Conservation (phyloP, 2,329 filamentous ascomycete genomes). For the Monosporascus sp. region DNA sequence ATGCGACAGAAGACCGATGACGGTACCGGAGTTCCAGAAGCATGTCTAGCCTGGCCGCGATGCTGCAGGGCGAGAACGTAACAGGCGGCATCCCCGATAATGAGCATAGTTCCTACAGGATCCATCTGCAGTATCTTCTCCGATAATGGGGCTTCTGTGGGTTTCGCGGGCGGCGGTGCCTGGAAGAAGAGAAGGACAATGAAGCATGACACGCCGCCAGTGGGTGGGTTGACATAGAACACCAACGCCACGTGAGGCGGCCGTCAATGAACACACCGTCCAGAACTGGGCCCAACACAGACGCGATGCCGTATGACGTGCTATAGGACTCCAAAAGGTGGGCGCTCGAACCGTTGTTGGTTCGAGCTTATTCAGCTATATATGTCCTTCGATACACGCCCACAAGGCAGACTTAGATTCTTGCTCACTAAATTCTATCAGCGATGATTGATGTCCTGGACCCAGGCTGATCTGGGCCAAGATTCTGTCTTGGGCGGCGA, state of each 20-base stretch:
- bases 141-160: too few species aligned
- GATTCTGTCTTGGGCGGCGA: too few species aligned
- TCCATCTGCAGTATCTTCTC: conserved; percentile 9
- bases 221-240: conserved; percentile 12
- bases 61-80: conserved; percentile 38
- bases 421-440: too few species aligned
- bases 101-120: conserved; percentile 3
- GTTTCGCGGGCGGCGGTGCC: not conserved
- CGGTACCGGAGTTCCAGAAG: conserved; percentile 24
- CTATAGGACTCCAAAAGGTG: conserved; percentile 24
- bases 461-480: too few species aligned
- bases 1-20: conserved; percentile 27
- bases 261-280: not conserved
- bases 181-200: conserved; percentile 5
- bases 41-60: conserved; percentile 29
- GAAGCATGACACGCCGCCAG: conserved; percentile 4
- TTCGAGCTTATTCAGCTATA: too few species aligned
- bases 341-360: too few species aligned
- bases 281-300: conserved; percentile 13
- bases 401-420: too few species aligned
- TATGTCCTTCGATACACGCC: too few species aligned
- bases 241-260: conserved; percentile 5
- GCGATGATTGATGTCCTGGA: too few species aligned
- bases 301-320: conserved; percentile 34
- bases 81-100: conserved; percentile 27